These are phyloP conservation scores for Thielaviopsis euricoi DNA, from an alignment of 2,329 filamentous ascomycete species.

Conservation along the genomic window DNA sequence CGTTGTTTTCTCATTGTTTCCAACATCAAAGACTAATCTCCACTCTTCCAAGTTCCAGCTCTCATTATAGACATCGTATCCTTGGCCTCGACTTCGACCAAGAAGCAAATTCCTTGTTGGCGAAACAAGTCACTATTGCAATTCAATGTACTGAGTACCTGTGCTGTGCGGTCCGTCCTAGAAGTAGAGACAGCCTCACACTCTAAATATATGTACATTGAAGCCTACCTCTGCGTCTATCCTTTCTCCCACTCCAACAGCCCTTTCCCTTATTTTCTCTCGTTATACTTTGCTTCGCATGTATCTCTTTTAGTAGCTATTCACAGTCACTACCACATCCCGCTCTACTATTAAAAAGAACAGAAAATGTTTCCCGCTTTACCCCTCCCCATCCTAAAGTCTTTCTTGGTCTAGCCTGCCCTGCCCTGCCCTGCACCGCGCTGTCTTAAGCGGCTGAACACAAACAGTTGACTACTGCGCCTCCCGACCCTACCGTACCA, in stretches of 20 bases:
- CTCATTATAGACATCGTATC: neutral
- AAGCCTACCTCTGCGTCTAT: no score
- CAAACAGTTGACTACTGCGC: no score
- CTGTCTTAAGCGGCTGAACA: neutral
- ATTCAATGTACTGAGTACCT: neutral
- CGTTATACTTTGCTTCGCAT: no score
- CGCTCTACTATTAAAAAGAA: neutral
- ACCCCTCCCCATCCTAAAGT: no score
- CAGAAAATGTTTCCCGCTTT: no score
- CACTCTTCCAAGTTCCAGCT: conserved; percentile 1
- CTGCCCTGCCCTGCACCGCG: no score
- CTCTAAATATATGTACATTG: neutral
- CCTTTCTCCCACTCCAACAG: no score
- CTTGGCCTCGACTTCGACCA: neutral
- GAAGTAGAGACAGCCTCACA: no score
- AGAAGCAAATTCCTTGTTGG: neutral
- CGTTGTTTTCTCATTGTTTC: neutral
- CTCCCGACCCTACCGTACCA: neutral
- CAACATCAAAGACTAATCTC: neutral
- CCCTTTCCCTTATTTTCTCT: no score
- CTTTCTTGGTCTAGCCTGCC: no score
- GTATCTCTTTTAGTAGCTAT: no score
- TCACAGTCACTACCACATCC: no score
- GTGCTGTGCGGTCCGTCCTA: neutral
- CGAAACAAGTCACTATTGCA: neutral